Conservation (phyloP, 306 rosid species). For the Acacia crassicarpa region DNA sequence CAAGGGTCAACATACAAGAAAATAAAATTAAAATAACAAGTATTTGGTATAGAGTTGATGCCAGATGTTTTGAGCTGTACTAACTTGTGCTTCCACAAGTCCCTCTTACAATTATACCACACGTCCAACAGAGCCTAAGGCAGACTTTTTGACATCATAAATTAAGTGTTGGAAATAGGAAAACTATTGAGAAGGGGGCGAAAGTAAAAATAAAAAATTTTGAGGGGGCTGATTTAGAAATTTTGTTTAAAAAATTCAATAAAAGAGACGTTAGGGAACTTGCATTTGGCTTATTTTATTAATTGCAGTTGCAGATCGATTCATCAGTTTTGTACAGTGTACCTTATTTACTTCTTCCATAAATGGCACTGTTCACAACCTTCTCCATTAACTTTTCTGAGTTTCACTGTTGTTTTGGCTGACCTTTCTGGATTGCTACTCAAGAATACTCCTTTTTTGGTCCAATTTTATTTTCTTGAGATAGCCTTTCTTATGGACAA, state of each 20-base stretch:
- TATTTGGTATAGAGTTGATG: background rate
- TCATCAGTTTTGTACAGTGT: slow-evolving; percentile 30
- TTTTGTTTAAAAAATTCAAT: background rate
- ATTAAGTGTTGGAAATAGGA: background rate
- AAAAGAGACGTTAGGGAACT: background rate
- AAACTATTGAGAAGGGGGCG: background rate
- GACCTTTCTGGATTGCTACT: background rate
- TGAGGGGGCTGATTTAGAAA: background rate
- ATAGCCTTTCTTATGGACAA: slow-evolving; percentile 7
- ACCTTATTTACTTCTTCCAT: slow-evolving; percentile 39
- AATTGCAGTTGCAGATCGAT: background rate
- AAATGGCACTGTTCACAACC: slow-evolving; percentile 12
- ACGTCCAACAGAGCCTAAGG: background rate
- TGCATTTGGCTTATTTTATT: slow-evolving; percentile 3
- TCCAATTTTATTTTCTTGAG: background rate
- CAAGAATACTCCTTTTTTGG: background rate
- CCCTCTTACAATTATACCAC: background rate
- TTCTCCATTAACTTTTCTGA: background rate
- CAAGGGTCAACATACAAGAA: background rate
- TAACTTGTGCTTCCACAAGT: slow-evolving; percentile 23
- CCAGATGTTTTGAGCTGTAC: slow-evolving; percentile 29
- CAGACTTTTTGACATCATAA: background rate
- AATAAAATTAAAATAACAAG: background rate
- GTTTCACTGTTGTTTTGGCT: background rate
- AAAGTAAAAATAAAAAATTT: background rate